A percentile compares a stretch with the other conserved stretches of the same genome.
Evolutionary conservation across 768 basidiomycete species (phyloP).

Genomic region (Sporobolomyces roseus): DNA sequence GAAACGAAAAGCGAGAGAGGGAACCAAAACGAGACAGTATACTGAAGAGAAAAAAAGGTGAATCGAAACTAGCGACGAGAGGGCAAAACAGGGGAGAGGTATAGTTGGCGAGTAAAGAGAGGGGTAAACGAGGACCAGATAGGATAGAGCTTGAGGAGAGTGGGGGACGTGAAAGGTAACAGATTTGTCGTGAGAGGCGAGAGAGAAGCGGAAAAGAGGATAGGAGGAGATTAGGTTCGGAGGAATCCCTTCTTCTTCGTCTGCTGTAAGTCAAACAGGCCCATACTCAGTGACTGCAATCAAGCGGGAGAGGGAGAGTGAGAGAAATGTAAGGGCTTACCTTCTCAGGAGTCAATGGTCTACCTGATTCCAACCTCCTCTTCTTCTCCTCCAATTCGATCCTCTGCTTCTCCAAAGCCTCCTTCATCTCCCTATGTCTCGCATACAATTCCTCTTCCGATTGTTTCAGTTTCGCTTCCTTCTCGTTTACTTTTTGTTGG

Average conservation of each 20-base stretch:
- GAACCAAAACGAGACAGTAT: no score
- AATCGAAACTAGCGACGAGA: no score
- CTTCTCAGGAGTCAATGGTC: slow-evolving; percentile 95
- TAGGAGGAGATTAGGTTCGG: no score
- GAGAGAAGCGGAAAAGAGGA: no score
- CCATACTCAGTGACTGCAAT: not conserved
- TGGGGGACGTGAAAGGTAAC: no score
- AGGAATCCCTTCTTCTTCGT: slow-evolving; percentile 41
- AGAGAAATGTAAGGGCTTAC: slow-evolving; percentile 44
- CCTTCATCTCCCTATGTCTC: slow-evolving; percentile 99
- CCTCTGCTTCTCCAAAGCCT: slow-evolving; percentile 94
- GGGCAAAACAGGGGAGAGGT: no score
- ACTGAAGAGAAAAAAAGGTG: no score
- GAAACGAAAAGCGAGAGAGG: no score
- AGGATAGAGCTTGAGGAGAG: no score
- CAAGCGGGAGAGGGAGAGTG: not conserved
- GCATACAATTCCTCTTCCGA: slow-evolving; percentile 98
- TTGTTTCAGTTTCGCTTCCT: slow-evolving; percentile 98
- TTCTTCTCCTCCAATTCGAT: slow-evolving; percentile 88
- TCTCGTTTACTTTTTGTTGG: slow-evolving; percentile 99
- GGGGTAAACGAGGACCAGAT: no score
- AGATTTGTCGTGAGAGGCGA: no score
- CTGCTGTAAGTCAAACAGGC: not conserved
- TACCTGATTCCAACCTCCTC: slow-evolving; percentile 86
- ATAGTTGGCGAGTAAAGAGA: no score